Percentiles rank a stretch among this genome's conserved stretches.
These are phyloP conservation scores for Clitoria ternatea DNA, from an alignment of 306 rosid genomes.

Conservation along the genomic window DNA sequence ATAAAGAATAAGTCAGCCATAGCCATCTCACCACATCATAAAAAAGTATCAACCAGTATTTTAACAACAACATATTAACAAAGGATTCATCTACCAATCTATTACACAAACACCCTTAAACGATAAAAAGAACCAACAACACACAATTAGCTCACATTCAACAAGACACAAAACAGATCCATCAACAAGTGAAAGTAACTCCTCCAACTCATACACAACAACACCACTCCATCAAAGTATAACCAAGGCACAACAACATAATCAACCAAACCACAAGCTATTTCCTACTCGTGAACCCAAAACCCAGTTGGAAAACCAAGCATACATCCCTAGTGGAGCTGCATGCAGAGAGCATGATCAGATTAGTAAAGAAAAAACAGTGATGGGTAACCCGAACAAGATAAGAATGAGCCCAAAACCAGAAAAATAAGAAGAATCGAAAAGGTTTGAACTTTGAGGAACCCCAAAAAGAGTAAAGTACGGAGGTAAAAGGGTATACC, in stretches of 20 bases:
- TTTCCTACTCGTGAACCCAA: no score
- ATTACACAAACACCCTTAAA: background rate
- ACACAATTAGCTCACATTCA: constrained; percentile 5
- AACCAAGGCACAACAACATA: no score
- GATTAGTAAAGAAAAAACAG: constrained; percentile 20
- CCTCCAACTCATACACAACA: background rate
- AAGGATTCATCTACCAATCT: constrained; percentile 2
- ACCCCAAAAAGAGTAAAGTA: constrained; percentile 20
- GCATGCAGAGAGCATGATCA: constrained; percentile 44
- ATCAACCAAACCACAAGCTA: background rate
- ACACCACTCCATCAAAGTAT: background rate
- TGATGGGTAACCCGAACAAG: constrained; percentile 5
- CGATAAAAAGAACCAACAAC: background rate
- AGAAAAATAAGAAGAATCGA: background rate
- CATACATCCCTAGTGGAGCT: background rate
- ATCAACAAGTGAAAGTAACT: constrained; percentile 3
- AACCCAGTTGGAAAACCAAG: constrained; percentile 20
- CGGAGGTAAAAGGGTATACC: constrained; percentile 18
- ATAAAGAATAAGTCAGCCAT: constrained; percentile 20
- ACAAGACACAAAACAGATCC: constrained; percentile 25
- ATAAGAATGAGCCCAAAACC: background rate
- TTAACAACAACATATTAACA: background rate
- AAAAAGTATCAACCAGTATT: no score
- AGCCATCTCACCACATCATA: constrained; percentile 15
- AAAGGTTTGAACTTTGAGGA: background rate